These are phyloP conservation scores for Alternaria hordeiaustralica DNA, from an alignment of 2,329 filamentous ascomycete species.

Conservation along the genomic window DNA sequence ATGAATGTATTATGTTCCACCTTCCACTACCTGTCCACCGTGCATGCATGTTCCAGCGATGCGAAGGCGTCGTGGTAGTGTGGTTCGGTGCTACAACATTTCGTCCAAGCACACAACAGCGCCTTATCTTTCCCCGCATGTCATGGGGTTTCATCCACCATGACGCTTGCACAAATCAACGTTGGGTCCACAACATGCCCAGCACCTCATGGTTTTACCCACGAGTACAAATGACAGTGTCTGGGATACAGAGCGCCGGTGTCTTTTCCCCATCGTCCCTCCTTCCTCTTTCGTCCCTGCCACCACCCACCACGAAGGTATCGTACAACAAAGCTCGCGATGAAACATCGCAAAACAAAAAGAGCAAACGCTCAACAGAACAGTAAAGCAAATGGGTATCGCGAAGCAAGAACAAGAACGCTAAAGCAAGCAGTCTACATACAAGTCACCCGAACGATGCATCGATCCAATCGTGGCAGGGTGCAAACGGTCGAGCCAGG, in stretches of 20 bases:
- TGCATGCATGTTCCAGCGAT: conserved; percentile 28
- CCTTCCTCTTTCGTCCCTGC: not conserved
- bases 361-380: not conserved
- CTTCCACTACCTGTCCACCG: not conserved
- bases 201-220: conserved; percentile 12
- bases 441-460: conserved; percentile 5
- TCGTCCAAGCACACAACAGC: not conserved
- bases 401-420: conserved; percentile 8
- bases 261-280: not conserved
- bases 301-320: not conserved
- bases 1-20: conserved; percentile 5
- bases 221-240: not conserved
- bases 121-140: not conserved
- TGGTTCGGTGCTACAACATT: not conserved
- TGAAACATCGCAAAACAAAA: not conserved
- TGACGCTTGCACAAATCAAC: not conserved
- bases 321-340: not conserved
- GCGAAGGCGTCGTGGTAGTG: conserved; percentile 1
- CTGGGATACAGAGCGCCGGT: not conserved
- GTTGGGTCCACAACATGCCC: not conserved
- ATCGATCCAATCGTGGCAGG: conserved; percentile 2
- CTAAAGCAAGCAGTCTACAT: conserved; percentile 8
- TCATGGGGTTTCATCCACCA: conserved; percentile 14
- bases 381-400: conserved; percentile 16
- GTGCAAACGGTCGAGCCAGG: conserved; percentile 15